A percentile compares a stretch with the other conserved stretches of the same genome.
Conservation (phyloP, 2,329 filamentous ascomycete genomes). For the Neonectria faginata region DNA sequence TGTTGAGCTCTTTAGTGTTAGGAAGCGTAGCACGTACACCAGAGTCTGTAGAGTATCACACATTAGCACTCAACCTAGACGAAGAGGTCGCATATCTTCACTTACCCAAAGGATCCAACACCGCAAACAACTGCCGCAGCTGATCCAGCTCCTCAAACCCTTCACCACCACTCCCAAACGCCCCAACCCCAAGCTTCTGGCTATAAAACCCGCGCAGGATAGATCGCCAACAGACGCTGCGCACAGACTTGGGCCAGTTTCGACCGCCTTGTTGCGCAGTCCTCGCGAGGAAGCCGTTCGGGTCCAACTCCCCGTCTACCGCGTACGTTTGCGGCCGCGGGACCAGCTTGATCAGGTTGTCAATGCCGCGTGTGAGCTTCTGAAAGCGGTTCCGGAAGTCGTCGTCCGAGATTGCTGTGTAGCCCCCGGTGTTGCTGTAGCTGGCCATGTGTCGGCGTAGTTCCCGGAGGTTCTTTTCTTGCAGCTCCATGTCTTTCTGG, state of each 20-base stretch:
- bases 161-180: conserved; percentile 15
- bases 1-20: conserved; percentile 28
- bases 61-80: conserved; percentile 4
- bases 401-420: conserved; percentile 21
- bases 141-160: conserved; percentile 23
- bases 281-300: conserved; percentile 18
- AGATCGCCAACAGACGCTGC: conserved; percentile 25
- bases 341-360: conserved; percentile 27
- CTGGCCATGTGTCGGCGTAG: conserved; percentile 23
- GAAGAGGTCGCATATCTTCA: not conserved
- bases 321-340: conserved; percentile 3
- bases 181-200: conserved; percentile 26
- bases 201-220: conserved; percentile 24
- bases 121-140: conserved; percentile 21
- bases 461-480: conserved; percentile 2
- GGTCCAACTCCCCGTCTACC: conserved; percentile 14
- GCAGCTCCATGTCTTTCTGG: not conserved
- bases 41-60: conserved; percentile 5
- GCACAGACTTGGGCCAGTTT: conserved; percentile 30
- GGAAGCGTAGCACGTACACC: conserved; percentile 1
- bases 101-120: conserved; percentile 15
- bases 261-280: conserved; percentile 26
- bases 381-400: conserved; percentile 21
- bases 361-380: conserved; percentile 12
- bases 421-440: conserved; percentile 21